A percentile compares a stretch with the other conserved stretches of the same genome.
phyloP scores from a whole-genome alignment of 1,139 yeast genomes.

The Scheffersomyces lignicola region DNA sequence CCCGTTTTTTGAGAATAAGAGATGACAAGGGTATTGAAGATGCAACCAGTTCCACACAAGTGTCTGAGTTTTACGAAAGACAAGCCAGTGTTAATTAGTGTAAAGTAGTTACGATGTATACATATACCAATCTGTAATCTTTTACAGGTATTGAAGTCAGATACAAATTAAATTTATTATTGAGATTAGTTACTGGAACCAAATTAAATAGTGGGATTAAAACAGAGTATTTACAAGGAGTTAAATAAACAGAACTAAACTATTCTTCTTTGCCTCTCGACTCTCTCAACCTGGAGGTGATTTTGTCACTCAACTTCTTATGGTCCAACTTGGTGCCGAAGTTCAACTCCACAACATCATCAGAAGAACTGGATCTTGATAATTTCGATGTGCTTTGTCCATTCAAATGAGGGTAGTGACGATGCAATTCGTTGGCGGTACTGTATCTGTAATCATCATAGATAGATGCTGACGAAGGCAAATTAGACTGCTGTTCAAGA shows the following conservation, averaged over 20 bases:
- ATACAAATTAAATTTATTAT: too few species aligned
- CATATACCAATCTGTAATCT: slow-evolving; percentile 2
- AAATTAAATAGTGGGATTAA: neutral
- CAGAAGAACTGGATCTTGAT: slow-evolving; percentile 24
- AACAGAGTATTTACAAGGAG: neutral
- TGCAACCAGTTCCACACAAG: slow-evolving; percentile 85
- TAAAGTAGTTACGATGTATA: neutral
- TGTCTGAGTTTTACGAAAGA: slow-evolving; percentile 83
- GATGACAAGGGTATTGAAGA: slow-evolving; percentile 89
- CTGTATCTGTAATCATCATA: slow-evolving; percentile 27
- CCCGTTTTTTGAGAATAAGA: slow-evolving; percentile 80
- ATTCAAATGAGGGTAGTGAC: neutral
- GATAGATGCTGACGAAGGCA: slow-evolving; percentile 28
- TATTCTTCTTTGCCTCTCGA: slow-evolving; percentile 21
- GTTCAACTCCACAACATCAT: slow-evolving; percentile 37
- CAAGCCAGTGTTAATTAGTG: slow-evolving; percentile 51
- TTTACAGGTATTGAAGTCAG: slow-evolving; percentile 3
- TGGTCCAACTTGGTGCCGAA: slow-evolving; percentile 20
- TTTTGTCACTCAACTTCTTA: slow-evolving; percentile 31
- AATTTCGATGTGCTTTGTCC: slow-evolving; percentile 11
- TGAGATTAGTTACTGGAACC: neutral
- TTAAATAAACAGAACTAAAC: slow-evolving; percentile 1
- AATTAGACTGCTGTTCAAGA: slow-evolving; percentile 26
- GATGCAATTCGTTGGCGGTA: slow-evolving; percentile 1
- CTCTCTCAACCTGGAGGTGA: slow-evolving; percentile 36